Conservation (phyloP, 1,139 yeast species). For the Geotrichum europaeum region DNA sequence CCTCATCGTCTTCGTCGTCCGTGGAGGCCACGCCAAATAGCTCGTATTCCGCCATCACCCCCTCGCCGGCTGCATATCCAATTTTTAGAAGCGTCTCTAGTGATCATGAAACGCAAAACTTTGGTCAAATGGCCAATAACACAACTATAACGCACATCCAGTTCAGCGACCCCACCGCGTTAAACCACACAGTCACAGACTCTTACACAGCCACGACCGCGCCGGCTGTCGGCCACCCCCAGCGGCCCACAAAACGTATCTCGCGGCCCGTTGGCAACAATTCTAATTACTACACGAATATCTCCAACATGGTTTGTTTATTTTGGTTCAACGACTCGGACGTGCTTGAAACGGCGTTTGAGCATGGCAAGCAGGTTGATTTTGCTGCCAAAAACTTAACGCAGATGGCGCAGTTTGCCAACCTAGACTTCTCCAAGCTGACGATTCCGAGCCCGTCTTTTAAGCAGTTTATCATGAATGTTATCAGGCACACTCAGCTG, state of each 20-base stretch:
- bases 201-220: background rate
- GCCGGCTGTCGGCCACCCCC: background rate
- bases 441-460: constrained; percentile 23
- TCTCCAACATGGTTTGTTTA: constrained; percentile 31
- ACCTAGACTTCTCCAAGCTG: constrained; percentile 14
- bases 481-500: constrained; percentile 33
- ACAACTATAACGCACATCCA: background rate
- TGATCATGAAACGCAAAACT: background rate
- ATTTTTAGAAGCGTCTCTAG: background rate
- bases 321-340: constrained; percentile 30
- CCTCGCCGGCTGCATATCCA: background rate
- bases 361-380: constrained; percentile 15
- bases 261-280: constrained; percentile 2
- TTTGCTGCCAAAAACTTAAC: constrained; percentile 4
- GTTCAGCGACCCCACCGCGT: background rate
- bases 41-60: constrained; percentile 2
- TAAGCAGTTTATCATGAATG: constrained; percentile 27
- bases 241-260: background rate
- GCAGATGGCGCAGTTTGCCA: background rate
- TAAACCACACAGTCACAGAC: background rate
- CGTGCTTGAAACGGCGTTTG: constrained; percentile 19
- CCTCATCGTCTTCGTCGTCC: constrained; percentile 1
- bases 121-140: background rate
- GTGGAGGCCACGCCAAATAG: constrained; percentile 10
- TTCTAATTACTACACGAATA: constrained; percentile 23